These are phyloP conservation scores for Vaccinium myrtillus DNA, from an alignment of 148 eudicot species.

Conservation along the genomic window DNA sequence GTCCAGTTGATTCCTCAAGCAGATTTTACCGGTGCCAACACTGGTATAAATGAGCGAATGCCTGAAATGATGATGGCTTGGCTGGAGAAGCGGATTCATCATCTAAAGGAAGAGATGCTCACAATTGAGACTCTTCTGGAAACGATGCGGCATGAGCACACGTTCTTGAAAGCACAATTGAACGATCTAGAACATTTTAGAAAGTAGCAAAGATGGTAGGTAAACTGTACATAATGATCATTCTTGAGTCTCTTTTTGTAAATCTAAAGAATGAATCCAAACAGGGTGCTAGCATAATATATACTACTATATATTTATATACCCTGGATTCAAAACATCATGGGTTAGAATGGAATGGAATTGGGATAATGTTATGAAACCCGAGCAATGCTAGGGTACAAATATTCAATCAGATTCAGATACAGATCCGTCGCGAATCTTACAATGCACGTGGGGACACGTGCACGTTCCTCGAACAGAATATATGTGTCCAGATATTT, in stretches of 20 bases:
- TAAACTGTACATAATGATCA: background rate
- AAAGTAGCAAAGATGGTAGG: conserved; percentile 24
- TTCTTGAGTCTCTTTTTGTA: conserved; percentile 8
- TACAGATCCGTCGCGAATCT: background rate
- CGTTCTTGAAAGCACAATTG: conserved; percentile 49
- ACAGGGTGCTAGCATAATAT: background rate
- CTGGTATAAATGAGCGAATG: conserved; percentile 33
- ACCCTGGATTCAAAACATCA: background rate
- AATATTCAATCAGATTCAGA: background rate
- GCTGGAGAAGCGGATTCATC: conserved; percentile 64
- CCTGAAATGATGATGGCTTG: conserved; percentile 48
- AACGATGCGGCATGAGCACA: conserved; percentile 67
- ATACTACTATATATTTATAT: background rate
- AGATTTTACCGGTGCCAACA: conserved; percentile 24
- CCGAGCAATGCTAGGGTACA: background rate
- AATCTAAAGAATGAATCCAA: background rate
- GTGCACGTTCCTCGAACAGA: too few relatives aligned
- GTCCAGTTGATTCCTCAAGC: conserved; percentile 56
- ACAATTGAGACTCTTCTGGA: conserved; percentile 67
- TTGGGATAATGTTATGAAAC: background rate
- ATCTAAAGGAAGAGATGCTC: conserved; percentile 83
- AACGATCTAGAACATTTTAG: conserved; percentile 48
- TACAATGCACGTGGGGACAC: too few relatives aligned
- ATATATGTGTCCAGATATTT: background rate
- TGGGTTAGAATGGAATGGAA: background rate